Percentiles rank a stretch among this genome's conserved stretches.
Evolutionary conservation across 257 asterid species (phyloP).

Genomic region (Lithospermum erythrorhizon): DNA sequence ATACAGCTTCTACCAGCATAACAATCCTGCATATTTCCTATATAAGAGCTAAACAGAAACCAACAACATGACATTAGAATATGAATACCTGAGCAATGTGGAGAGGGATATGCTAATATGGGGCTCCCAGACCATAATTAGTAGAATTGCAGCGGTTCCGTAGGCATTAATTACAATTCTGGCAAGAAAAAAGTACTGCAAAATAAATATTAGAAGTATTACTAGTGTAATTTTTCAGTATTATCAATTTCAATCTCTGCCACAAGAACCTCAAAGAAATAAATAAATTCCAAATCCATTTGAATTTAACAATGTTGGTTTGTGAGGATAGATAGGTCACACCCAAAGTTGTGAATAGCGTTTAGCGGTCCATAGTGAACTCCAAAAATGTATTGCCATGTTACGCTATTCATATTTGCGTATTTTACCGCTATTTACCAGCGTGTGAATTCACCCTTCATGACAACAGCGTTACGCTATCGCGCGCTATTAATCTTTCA

Average conservation of each 20-base stretch:
- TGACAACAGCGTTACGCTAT: no score
- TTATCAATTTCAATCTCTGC: not conserved
- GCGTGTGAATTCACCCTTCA: no score
- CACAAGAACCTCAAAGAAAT: not conserved
- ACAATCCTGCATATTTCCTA: conserved; percentile 54
- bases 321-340: not conserved
- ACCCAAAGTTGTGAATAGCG: no score
- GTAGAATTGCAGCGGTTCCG: conserved; percentile 96
- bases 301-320: not conserved
- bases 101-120: conserved; percentile 54
- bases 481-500: no score
- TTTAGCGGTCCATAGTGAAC: no score
- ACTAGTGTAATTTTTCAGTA: not conserved
- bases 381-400: no score
- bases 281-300: not conserved
- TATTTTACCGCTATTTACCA: no score
- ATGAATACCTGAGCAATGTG: conserved; percentile 59
- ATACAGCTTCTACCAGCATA: conserved; percentile 75
- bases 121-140: conserved; percentile 87
- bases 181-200: conserved; percentile 8
- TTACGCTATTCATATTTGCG: no score
- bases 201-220: conserved; percentile 1
- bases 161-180: conserved; percentile 7
- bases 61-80: not conserved
- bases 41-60: not conserved